Base-by-base conservation (phyloP, 176 grass and related monocot species). In the bread wheat (Triticum aestivum) region DNA sequence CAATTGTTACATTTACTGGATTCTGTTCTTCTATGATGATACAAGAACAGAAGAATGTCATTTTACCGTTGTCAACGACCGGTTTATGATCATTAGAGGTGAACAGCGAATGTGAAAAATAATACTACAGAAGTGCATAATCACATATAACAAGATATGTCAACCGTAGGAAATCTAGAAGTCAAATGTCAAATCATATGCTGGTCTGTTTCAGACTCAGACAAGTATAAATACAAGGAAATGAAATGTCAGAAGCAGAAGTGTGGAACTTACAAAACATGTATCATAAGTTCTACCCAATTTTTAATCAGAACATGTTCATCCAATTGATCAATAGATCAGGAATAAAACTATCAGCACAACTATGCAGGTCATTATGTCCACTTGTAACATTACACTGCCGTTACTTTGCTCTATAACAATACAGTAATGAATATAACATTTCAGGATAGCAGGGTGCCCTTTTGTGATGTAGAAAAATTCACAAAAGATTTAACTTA, bases 261-360 rank as follows among this genome's bases (percentile, higher is more conserved):
- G 2, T 51, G 21, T 8, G 4, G 44, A 61, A 35, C 74, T 71
- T 67, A 61, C 17, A 62, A 42, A 84, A 54, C 9, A 37, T 88
- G 81, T 27, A 54, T 11, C 45, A 29, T 42, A 66, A 73, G 29
- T 32, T 72, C 17, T 49, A 27, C 41, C 41, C n/a, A 45, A 6
- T 27, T 74, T 39, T 73, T 47, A 26, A 47, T 12, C 71, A 74
- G 71, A 74, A 75, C 18, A 8, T 75, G 44, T 27, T 84, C 70
- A 65, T 49, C 2, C 33, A 73, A 89, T 32, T 84, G 58, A 89
- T 82, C 61, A 74, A 56, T 41, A 75, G n/a, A 82, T 35, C 45
- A 65, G 34, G 12, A 75, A 42, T 30, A 20, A 76, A 73, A 21
- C 9, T 75, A 82, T 81, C 47, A 38, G 62, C 59, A 64, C 3